Conservation (phyloP, 306 rosid genomes). For the Casuarina cunninghamiana region DNA sequence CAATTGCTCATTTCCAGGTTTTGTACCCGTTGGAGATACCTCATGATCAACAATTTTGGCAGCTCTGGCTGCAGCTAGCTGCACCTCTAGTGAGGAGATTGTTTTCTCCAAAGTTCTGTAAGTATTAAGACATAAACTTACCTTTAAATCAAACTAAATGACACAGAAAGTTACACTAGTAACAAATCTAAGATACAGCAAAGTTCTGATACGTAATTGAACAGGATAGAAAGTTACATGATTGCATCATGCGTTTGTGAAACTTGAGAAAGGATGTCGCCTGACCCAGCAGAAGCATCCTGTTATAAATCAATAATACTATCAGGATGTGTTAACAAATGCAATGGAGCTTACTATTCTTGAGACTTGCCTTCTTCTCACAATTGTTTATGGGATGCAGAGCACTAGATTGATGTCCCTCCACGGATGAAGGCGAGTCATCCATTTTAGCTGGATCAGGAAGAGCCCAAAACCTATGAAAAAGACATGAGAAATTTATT, state of each 20-base stretch:
- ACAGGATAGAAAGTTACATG: conserved; percentile 35
- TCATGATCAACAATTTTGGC: conserved; percentile 31
- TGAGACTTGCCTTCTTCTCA: conserved; percentile 49
- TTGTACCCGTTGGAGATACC: conserved; percentile 43
- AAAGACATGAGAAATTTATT: conserved; percentile 8
- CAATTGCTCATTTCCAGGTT: conserved; percentile 24
- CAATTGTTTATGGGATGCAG: conserved; percentile 38
- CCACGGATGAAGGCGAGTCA: conserved; percentile 29
- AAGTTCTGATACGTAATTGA: not conserved
- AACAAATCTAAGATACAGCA: not conserved
- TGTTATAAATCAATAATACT: conserved; percentile 24
- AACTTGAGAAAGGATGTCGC: conserved; percentile 52
- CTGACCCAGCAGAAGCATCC: conserved; percentile 41
- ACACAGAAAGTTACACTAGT: not conserved
- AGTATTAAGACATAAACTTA: not conserved
- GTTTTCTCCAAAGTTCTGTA: conserved; percentile 59
- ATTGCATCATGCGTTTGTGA: conserved; percentile 59
- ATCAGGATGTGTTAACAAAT: conserved; percentile 5
- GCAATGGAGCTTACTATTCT: conserved; percentile 8
- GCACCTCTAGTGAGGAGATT: conserved; percentile 56
- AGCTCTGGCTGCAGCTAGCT: conserved; percentile 63
- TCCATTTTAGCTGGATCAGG: conserved; percentile 38
- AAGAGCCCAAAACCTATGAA: conserved; percentile 41
- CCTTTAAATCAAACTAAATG: not conserved
- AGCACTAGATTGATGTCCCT: conserved; percentile 30